Percentiles rank a stretch among this genome's conserved stretches.
These are phyloP conservation scores for Eucalyptus marginata DNA, from an alignment of 345 rosid genomes.

Conservation along the genomic window DNA sequence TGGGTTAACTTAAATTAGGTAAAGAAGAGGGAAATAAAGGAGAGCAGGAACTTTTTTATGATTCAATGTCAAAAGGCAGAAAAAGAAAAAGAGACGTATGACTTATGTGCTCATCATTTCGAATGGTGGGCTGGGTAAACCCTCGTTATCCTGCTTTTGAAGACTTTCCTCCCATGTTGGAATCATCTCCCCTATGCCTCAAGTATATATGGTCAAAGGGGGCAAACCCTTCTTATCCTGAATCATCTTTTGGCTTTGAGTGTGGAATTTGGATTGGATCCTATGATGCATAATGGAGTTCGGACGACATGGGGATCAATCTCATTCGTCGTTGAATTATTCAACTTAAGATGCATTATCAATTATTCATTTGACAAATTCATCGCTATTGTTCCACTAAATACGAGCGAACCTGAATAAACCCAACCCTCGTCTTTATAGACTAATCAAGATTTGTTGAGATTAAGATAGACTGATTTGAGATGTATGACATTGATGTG, in stretches of 20 bases:
- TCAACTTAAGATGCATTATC: background rate
- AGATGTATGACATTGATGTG: background rate
- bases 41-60: background rate
- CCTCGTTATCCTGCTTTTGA: background rate
- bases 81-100: background rate
- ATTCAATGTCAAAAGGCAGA: background rate
- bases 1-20: background rate
- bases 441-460: background rate
- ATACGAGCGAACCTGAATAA: fast-evolving
- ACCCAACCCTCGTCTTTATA: background rate
- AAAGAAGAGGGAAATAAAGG: background rate
- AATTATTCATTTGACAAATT: background rate
- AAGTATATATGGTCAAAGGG: background rate
- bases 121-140: background rate
- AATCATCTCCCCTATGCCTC: background rate
- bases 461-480: background rate
- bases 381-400: fast-evolving
- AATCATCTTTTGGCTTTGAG: background rate
- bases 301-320: no score
- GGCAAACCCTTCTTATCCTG: background rate
- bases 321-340: background rate
- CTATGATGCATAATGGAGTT: background rate
- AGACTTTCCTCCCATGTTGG: background rate
- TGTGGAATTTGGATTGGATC: background rate
- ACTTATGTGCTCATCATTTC: background rate